A percentile compares a stretch with the other conserved stretches of the same genome.
Evolutionary conservation across 225 moss, liverwort and hornwort species (phyloP).

Genomic region (Climacium dendroides): DNA sequence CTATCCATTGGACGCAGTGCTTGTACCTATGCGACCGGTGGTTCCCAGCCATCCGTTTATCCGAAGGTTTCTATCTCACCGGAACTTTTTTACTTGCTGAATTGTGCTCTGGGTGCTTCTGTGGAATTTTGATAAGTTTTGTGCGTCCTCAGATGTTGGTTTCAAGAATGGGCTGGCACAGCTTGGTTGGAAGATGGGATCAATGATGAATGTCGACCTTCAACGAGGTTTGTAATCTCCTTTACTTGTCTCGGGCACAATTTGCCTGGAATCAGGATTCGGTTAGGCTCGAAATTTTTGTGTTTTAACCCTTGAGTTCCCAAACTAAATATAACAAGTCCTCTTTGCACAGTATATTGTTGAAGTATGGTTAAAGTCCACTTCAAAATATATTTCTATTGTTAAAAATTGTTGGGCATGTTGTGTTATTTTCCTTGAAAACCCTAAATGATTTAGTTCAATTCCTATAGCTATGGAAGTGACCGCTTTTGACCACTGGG

Average conservation of each 20-base stretch:
- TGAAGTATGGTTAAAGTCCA: neutral
- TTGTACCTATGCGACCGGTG: slow-evolving; percentile 77
- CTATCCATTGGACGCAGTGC: slow-evolving; percentile 87
- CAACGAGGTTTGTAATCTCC: slow-evolving; percentile 2
- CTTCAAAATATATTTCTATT: neutral
- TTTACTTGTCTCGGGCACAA: neutral
- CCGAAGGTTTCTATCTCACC: slow-evolving; percentile 41
- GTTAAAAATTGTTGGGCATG: neutral
- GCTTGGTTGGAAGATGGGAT: slow-evolving; percentile 84
- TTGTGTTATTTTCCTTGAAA: neutral
- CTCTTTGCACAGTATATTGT: neutral
- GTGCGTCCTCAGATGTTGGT: slow-evolving; percentile 62
- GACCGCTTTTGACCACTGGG: neutral
- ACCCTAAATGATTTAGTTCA: neutral
- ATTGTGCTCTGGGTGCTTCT: neutral
- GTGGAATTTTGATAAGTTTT: neutral
- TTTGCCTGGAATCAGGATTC: neutral
- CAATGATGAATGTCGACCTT: slow-evolving; percentile 26
- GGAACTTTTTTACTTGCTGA: neutral
- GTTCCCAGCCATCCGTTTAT: slow-evolving; percentile 63
- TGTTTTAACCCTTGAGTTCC: neutral
- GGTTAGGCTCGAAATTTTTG: neutral
- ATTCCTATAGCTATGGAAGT: neutral
- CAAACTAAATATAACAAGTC: neutral
- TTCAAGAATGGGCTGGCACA: slow-evolving; percentile 94